Base-by-base conservation (phyloP, 2,329 filamentous ascomycete species). In the Colletotrichum sp. region DNA sequence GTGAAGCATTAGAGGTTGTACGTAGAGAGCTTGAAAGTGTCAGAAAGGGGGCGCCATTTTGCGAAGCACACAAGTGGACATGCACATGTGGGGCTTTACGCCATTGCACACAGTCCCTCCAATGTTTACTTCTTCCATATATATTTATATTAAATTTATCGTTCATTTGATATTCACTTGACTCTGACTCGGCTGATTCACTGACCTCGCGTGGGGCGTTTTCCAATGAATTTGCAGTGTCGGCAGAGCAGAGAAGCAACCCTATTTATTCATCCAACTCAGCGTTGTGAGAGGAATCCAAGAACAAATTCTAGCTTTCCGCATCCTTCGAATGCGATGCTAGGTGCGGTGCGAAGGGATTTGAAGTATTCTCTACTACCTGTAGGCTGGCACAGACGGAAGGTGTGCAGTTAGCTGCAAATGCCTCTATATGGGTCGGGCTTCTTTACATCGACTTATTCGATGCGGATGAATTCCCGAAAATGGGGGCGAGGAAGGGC, bases 361-460 rank as follows among this genome's bases (percentile, higher is more conserved):
- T 48, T 0, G 3, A 48, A 48, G 38, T 48, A 48, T 48, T 12
- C 3, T 48, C 5, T 48, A 3, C 5, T 48, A 48, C 10, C 3
- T n/a, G 3, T 43, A 18, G 2, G 18, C 18, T 48, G 9, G 18
- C 18, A n/a, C 2, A 2, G 18, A 2, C 38, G 5, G 9, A n/a
- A n/a, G 38, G 9, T n/a, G 38, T 48, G 38, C 9, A 18, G 5
- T 0, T n/a, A 3, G 18, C 9, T 4, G 38, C 38, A n/a, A 12
- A 48, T 48, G 5, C 18, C 38, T 48, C 5, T 1, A n/a, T n/a
- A 6, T 48, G 5, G 12, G 9, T 3, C 9, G 0, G 38, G 1
- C 4, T n/a, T 0, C 38, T 48, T n/a, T n/a, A n/a, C 5, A 4
- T 0, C 0, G 38, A 48, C 9, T 12, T 7, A 12, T 48, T 48